Percentiles rank a stretch among this genome's conserved stretches.
Evolutionary conservation across 306 rosid genomes (phyloP).

Genomic region (Dalbergia cultrata): DNA sequence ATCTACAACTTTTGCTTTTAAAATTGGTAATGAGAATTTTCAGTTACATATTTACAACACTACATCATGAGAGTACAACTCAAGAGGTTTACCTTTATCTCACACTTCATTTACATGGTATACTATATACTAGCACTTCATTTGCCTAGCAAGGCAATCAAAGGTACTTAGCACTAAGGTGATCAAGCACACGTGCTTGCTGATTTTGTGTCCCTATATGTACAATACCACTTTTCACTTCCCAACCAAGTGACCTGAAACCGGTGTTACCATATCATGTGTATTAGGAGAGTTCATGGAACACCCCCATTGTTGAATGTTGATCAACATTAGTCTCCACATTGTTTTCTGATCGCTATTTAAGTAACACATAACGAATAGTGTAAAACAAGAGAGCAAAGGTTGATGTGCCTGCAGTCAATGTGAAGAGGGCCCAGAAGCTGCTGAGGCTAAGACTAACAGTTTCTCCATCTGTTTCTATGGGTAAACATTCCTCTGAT

Average conservation of each 20-base stretch:
- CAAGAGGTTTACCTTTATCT: background rate
- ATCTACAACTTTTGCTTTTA: background rate
- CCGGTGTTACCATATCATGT: background rate
- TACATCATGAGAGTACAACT: background rate
- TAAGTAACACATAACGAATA: background rate
- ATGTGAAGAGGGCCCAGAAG: slow-evolving; percentile 49
- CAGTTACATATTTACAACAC: background rate
- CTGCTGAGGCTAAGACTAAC: slow-evolving; percentile 55
- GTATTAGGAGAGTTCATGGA: background rate
- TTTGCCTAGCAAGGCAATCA: slow-evolving; percentile 1
- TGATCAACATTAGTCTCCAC: slow-evolving; percentile 35
- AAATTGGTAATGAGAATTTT: background rate
- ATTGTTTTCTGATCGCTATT: slow-evolving; percentile 19
- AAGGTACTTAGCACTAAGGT: slow-evolving; percentile 8
- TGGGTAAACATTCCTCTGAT: slow-evolving; percentile 45
- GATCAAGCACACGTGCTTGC: background rate
- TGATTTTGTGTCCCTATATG: background rate
- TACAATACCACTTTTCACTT: background rate
- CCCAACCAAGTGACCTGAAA: background rate
- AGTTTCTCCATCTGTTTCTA: slow-evolving; percentile 3
- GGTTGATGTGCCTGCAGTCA: slow-evolving; percentile 59
- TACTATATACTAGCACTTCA: too few species aligned
- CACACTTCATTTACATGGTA: background rate
- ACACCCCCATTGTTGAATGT: slow-evolving; percentile 42
- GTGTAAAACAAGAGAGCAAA: slow-evolving; percentile 48